A percentile compares a stretch with the other conserved stretches of the same genome.
phyloP scores from a whole-genome alignment of 352 stramenopile genomes.

The Phytophthora hibernalis region DNA sequence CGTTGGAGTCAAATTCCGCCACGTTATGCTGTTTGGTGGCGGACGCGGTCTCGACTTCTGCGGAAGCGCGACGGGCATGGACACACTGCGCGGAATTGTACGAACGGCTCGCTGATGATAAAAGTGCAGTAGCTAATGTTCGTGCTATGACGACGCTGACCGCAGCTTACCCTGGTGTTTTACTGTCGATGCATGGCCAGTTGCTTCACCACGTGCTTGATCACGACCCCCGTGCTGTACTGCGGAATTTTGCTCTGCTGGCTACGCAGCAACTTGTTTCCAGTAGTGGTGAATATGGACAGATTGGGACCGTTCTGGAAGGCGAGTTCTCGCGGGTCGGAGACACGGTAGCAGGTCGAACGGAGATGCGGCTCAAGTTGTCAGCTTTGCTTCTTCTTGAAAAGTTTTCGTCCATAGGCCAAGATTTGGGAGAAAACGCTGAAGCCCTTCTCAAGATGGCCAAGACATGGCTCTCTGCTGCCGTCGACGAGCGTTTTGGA shows the following conservation, averaged over 20 bases:
- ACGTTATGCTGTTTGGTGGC: conserved; percentile 33
- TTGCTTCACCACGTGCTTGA: conserved; percentile 42
- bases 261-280: conserved; percentile 37
- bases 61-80: conserved; percentile 50
- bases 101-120: conserved; percentile 42
- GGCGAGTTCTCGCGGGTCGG: conserved; percentile 26
- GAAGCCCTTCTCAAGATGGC: conserved; percentile 18
- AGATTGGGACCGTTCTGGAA: conserved; percentile 28
- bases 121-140: conserved; percentile 37
- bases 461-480: conserved; percentile 22
- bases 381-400: conserved; percentile 42
- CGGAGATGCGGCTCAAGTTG: conserved; percentile 37
- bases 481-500: conserved; percentile 36
- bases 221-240: conserved; percentile 37
- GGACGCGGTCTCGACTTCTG: conserved; percentile 23
- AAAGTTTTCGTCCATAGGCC: conserved; percentile 24
- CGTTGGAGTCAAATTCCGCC: conserved; percentile 23
- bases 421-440: conserved; percentile 27
- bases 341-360: neutral
- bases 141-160: conserved; percentile 45
- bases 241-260: conserved; percentile 46
- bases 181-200: conserved; percentile 40
- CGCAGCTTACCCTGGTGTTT: conserved; percentile 17
- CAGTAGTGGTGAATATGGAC: conserved; percentile 10
- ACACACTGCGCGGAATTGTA: conserved; percentile 49